Base-by-base conservation (phyloP, 106 monocot genomes). In the Platanthera zijinensis region DNA sequence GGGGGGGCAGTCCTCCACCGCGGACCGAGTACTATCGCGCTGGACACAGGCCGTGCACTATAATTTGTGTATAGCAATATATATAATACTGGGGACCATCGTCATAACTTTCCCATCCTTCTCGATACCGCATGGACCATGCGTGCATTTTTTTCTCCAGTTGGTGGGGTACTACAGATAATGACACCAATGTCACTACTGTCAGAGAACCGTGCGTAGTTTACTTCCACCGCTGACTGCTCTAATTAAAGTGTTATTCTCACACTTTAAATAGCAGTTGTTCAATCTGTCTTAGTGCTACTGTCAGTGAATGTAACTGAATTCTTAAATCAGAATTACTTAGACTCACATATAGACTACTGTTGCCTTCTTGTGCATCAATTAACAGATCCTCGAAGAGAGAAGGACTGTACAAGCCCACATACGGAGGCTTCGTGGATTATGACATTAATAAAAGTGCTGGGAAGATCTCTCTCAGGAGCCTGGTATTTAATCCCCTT, bases 401-500 rank as follows among this genome's bases (percentile, higher is more conserved):
- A 10, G 3, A 17, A 22, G 51, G 51, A 10, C 22, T 82, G 46
- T 82, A 71, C 67, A 83, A 82, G 50, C 86, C 82, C 14, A 54
- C 57, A 0, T 86, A 78, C 50, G 86, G 76, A 28, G 82, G 76
- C 3, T 86, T 86, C 45, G 80, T 86, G 47, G 82, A 86, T 50
- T 72, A 76, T 19, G 82, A 86, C 67, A 74, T 86, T 6, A 30
- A 69, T 18, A 79, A 77, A 72, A 76, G 77, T 13, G 50, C 54
- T 12, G 67, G 76, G 51, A 82, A 76, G 49, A 82, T 86, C 50
- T 80, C 82, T 51, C 76, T 86, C 0, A 72, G 82, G 63, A 82
- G 46, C 15, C 57, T 86, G 86, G 85, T 85, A 70, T 32, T 18
- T 56, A 57, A 10, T 39, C 1, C 39, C 6, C 6, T 57, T 39